Evolutionary conservation across 73 alveolate species (phyloP).

Genomic region (Paramecium primaurelia): DNA sequence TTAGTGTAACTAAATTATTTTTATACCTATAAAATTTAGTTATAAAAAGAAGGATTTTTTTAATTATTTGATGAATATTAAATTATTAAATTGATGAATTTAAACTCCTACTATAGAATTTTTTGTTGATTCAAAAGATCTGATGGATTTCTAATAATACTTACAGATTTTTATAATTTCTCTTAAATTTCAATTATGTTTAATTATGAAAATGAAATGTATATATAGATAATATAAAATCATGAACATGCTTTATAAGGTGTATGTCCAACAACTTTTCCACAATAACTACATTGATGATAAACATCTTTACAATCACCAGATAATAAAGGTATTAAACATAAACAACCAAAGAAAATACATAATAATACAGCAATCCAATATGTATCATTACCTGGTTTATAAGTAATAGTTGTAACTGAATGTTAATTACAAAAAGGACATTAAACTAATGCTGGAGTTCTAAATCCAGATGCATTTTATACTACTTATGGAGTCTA

Average conservation of each 20-base stretch:
- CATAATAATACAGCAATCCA: not conserved
- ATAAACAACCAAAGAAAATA: not conserved
- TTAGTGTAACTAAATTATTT: not conserved
- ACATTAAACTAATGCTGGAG: not conserved
- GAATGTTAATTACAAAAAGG: not conserved
- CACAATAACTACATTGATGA: not conserved
- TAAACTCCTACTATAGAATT: no score
- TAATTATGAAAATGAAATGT: not conserved
- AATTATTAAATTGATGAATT: no score
- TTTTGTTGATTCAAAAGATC: no score
- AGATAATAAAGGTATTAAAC: not conserved
- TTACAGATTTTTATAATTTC: no score
- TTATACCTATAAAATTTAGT: not conserved
- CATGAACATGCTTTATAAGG: not conserved
- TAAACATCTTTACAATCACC: not conserved
- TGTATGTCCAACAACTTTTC: not conserved
- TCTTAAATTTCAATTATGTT: no score
- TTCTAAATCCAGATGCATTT: not conserved
- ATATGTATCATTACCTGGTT: not conserved
- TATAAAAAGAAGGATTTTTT: no score
- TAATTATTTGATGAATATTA: no score
- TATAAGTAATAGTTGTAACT: not conserved
- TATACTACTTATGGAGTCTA: not conserved
- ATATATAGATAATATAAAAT: not conserved
- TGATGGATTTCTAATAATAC: no score